A percentile compares a stretch with the other conserved stretches of the same genome.
These are phyloP conservation scores for Exophiala phaeomuriformis DNA, from an alignment of 2,329 filamentous ascomycete genomes.

Conservation along the genomic window DNA sequence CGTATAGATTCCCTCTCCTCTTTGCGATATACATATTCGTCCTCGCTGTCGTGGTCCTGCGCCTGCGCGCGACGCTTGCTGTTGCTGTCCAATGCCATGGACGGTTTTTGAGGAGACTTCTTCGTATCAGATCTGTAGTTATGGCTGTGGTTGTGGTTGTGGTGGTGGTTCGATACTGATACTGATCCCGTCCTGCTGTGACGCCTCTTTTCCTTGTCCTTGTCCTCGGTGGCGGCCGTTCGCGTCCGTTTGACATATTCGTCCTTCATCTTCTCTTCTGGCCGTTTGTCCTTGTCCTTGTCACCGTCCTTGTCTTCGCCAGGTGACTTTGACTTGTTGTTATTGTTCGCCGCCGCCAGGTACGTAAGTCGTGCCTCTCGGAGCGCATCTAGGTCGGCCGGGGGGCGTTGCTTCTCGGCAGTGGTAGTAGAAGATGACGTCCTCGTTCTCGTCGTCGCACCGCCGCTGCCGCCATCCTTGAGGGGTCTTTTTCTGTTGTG, in stretches of 20 bases:
- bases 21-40: constrained; percentile 17
- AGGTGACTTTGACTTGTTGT: constrained; percentile 9
- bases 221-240: constrained; percentile 11
- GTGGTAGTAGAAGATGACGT: constrained; percentile 8
- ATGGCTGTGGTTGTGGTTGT: background rate
- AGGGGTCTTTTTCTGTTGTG: background rate
- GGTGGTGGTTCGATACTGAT: too few relatives aligned
- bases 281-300: constrained; percentile 3
- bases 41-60: constrained; percentile 10
- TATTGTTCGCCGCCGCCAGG: background rate
- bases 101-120: background rate
- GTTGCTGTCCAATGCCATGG: constrained; percentile 3
- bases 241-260: constrained; percentile 21
- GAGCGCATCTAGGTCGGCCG: constrained; percentile 23
- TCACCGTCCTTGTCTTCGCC: constrained; percentile 16
- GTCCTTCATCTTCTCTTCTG: constrained; percentile 19
- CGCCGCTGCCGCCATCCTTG: background rate
- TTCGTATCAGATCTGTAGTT: background rate
- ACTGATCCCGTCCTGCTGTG: background rate
- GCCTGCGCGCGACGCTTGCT: background rate
- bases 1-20: background rate
- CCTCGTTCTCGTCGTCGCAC: constrained; percentile 2
- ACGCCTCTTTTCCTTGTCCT: constrained; percentile 6
- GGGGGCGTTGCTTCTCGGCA: background rate
- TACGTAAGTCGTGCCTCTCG: constrained; percentile 26